A percentile compares a stretch with the other conserved stretches of the same genome.
Evolutionary conservation across 805 yeast species (phyloP).

Genomic region (Ascoidea tarda): DNA sequence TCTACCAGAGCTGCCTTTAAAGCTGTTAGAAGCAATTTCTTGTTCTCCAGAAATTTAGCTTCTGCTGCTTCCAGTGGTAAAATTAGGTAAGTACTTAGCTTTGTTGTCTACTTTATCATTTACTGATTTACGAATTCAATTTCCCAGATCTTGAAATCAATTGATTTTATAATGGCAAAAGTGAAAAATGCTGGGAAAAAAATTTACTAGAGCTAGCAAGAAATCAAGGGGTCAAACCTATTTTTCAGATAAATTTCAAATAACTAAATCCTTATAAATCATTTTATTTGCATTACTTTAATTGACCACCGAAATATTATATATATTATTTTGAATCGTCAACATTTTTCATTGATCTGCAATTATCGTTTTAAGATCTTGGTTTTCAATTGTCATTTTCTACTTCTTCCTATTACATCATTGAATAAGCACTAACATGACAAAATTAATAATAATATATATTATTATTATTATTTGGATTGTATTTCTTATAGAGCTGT

Average conservation of each 20-base stretch:
- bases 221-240: too few relatives aligned
- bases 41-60: conserved; percentile 63
- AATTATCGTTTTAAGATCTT: too few relatives aligned
- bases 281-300: too few relatives aligned
- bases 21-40: conserved; percentile 72
- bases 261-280: too few relatives aligned
- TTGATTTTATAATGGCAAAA: too few relatives aligned
- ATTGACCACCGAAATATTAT: too few relatives aligned
- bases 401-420: background rate
- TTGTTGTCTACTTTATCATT: background rate
- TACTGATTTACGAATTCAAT: background rate
- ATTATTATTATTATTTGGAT: conserved; percentile 3
- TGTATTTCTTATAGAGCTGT: conserved; percentile 50
- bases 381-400: background rate
- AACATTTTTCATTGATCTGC: too few relatives aligned
- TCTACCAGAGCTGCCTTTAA: conserved; percentile 76
- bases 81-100: conserved; percentile 55
- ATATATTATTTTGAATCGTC: too few relatives aligned
- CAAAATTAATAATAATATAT: too few relatives aligned
- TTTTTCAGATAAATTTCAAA: too few relatives aligned
- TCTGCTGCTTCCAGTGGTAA: conserved; percentile 75
- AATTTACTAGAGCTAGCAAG: too few relatives aligned
- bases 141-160: background rate
- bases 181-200: too few relatives aligned
- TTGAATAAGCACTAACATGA: background rate